These are phyloP conservation scores for Macadamia tetraphylla DNA, from an alignment of 164 flowering plant genomes.

Conservation along the genomic window DNA sequence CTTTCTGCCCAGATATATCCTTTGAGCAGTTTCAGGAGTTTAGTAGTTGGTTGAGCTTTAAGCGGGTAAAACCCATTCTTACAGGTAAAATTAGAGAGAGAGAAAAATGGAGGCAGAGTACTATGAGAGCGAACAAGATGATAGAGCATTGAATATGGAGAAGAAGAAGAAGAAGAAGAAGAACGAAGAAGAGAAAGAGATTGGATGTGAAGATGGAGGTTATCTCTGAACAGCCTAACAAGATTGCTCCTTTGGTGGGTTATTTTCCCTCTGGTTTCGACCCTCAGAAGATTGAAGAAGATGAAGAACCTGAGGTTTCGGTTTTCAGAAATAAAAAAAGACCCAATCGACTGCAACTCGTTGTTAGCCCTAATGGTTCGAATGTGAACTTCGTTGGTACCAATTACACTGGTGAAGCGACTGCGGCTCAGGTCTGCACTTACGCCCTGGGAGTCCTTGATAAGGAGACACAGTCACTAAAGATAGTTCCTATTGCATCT, in stretches of 20 bases:
- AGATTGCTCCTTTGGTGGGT: conserved; percentile 39
- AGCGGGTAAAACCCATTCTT: too few species aligned
- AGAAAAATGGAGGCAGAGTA: too few species aligned
- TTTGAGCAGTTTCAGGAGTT: too few species aligned
- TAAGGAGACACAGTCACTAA: conserved; percentile 47
- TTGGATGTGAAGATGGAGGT: conserved; percentile 23
- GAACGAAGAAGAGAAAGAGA: conserved; percentile 11
- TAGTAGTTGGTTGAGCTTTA: too few species aligned
- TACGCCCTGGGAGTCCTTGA: conserved; percentile 76
- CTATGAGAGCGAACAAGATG: too few species aligned
- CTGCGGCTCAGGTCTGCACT: conserved; percentile 41
- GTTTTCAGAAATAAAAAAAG: conserved; percentile 25
- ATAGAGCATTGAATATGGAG: too few species aligned
- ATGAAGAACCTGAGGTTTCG: conserved; percentile 15
- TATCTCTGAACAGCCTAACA: conserved; percentile 23
- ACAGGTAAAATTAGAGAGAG: too few species aligned
- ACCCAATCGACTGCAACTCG: conserved; percentile 46
- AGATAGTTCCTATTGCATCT: conserved; percentile 66
- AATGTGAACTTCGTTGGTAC: conserved; percentile 66
- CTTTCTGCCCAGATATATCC: too few species aligned
- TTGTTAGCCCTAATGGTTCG: conserved; percentile 46
- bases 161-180: conserved; percentile 11
- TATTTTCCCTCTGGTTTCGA: conserved; percentile 50
- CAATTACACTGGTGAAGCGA: conserved; percentile 61
- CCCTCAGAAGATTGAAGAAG: conserved; percentile 12